Percentiles rank a stretch among this genome's conserved stretches.
phyloP scores from a whole-genome alignment of 208 protist genomes.

The Leptomonas pyrrhocoris region DNA sequence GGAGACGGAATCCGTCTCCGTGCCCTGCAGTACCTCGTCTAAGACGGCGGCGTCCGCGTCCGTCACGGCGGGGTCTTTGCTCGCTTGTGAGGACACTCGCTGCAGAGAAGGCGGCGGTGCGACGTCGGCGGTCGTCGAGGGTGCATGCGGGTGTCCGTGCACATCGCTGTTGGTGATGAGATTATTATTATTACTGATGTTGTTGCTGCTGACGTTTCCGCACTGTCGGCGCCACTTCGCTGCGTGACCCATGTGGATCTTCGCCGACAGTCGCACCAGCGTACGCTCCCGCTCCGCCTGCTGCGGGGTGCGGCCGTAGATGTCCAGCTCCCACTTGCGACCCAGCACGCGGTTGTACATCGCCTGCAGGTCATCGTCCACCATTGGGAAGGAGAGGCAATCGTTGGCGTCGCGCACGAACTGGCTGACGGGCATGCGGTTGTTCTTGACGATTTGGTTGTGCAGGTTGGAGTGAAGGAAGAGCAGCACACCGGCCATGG shows the following conservation, averaged over 20 bases:
- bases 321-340: slow-evolving; percentile 80
- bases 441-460: slow-evolving; percentile 59
- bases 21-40: slow-evolving; percentile 9
- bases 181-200: slow-evolving; percentile 11
- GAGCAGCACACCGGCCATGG: slow-evolving; percentile 83
- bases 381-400: slow-evolving; percentile 74
- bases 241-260: slow-evolving; percentile 35
- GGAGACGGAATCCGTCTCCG: slow-evolving; percentile 13
- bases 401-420: slow-evolving; percentile 74
- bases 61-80: slow-evolving; percentile 3
- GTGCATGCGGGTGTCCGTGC: background rate
- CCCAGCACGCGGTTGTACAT: slow-evolving; percentile 74
- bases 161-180: slow-evolving; percentile 2
- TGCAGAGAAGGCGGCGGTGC: slow-evolving; percentile 5
- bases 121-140: background rate
- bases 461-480: slow-evolving; percentile 91
- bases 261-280: slow-evolving; percentile 35
- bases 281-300: slow-evolving; percentile 54
- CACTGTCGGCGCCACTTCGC: slow-evolving; percentile 24
- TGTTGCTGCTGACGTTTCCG: slow-evolving; percentile 13
- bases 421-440: slow-evolving; percentile 55
- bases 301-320: slow-evolving; percentile 70
- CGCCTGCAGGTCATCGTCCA: slow-evolving; percentile 60
- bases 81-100: background rate
- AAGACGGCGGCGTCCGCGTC: slow-evolving; percentile 2